A percentile compares a stretch with the other conserved stretches of the same genome.
Conservation (phyloP, 345 rosid species). For the Eucalyptus pauciflora region DNA sequence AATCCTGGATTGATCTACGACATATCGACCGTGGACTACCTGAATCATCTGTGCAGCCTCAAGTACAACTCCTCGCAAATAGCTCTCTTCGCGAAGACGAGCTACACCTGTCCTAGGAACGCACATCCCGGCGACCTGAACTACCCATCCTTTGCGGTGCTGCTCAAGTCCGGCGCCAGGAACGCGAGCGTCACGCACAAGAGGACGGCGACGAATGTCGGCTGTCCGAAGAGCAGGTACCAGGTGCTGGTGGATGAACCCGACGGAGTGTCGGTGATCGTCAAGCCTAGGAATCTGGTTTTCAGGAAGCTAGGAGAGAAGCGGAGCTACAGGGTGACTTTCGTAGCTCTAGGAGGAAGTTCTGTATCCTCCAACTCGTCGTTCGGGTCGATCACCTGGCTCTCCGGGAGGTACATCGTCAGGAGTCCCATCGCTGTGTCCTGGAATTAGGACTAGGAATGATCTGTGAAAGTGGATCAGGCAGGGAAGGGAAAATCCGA, state of each 20-base stretch:
- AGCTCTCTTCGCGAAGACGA: constrained; percentile 1
- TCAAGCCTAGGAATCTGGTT: constrained; percentile 19
- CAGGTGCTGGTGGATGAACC: constrained; percentile 24
- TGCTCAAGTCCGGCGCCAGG: not conserved
- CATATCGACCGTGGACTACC: constrained; percentile 21
- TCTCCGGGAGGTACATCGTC: constrained; percentile 32
- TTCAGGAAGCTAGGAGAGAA: constrained; percentile 31
- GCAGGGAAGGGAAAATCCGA: not conserved
- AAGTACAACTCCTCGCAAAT: constrained; percentile 24
- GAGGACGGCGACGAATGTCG: constrained; percentile 44
- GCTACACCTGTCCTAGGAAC: constrained; percentile 11
- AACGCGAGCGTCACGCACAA: not conserved
- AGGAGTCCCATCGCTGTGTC: constrained; percentile 62
- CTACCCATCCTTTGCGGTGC: constrained; percentile 51
- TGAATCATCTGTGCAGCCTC: constrained; percentile 37
- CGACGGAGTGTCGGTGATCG: constrained; percentile 12
- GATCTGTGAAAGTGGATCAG: not conserved
- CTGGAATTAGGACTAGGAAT: constrained; percentile 12
- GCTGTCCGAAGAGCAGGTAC: constrained; percentile 6
- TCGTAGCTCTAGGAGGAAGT: constrained; percentile 1
- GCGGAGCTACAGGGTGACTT: constrained; percentile 42
- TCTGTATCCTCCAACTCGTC: constrained; percentile 1
- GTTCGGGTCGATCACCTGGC: constrained; percentile 57
- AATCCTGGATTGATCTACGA: constrained; percentile 48
- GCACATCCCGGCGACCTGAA: constrained; percentile 32